Base-by-base conservation (phyloP, 805 yeast species). In the Kuraishia ogatae region DNA sequence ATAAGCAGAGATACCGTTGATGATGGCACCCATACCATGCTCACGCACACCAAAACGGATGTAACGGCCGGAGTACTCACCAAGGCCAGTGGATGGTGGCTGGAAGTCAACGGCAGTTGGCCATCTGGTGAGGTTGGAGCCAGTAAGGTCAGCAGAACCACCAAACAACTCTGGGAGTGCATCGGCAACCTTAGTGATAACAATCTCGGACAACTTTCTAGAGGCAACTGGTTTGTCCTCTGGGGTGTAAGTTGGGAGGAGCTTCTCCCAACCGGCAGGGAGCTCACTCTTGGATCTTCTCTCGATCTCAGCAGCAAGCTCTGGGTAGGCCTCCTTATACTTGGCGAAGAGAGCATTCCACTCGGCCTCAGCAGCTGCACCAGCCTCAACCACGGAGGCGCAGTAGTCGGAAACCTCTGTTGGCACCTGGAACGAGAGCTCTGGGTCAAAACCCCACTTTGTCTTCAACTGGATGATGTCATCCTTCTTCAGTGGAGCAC, bases 131-230 rank as follows among this genome's bases (percentile, higher is more conserved):
- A 90, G 81, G 83, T 93, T 94, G 56, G 98, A 93, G 63, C 96
- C 96, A 57, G 98, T 93, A 77, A 93, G 83, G 76, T 93, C 99
- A 57, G 99, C 99, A 62, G 98, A 92, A 68, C 99, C 99, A 77
- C 97, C 97, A 68, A 93, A 76, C 60, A 93, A 76, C 79, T 91
- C 97, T 55, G 98, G 98, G 54, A 93, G 62, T 50, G 63, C 81
- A 26, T 78, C 79, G 64, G 79, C 78, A 64, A 93, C 72, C 60
- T 76, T 73, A 63, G 80, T 77, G 66, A 93, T 76, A 48, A 85
- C 89, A 62, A 78, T 78, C 80, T 93, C 97, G 54, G 96, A 87
- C 67, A 91, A 79, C 81, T 93, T 93, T 82, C 99, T 88, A 58
- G 97, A 82, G 60, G 99, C 99, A 63, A 91, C 78, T 52, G 97